phyloP scores from a whole-genome alignment of 352 stramenopile genomes.

The Saprolegnia parasitica region DNA sequence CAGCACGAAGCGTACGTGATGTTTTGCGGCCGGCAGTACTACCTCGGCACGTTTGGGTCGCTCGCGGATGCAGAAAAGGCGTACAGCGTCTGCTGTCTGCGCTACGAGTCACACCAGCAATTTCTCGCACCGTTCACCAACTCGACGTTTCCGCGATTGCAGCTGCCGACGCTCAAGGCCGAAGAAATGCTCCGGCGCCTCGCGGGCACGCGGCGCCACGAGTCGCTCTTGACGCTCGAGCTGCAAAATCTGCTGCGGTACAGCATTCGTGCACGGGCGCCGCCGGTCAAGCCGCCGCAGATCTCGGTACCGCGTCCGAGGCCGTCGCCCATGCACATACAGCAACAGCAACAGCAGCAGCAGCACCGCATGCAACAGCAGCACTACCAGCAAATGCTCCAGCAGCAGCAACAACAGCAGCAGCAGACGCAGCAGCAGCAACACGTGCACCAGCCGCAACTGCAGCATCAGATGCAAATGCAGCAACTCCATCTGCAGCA shows the following conservation, averaged over 20 bases:
- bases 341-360: not conserved
- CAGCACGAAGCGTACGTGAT: slow-evolving; percentile 41
- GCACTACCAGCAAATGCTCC: not conserved
- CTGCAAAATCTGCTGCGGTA: slow-evolving; percentile 17
- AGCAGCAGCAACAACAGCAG: not conserved
- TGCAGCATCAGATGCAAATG: slow-evolving; percentile 1
- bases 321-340: not conserved
- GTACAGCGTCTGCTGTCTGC: slow-evolving; percentile 31
- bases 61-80: slow-evolving; percentile 45
- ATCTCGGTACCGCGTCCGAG: not conserved
- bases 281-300: not conserved
- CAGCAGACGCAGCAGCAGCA: not conserved
- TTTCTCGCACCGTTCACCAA: slow-evolving; percentile 31
- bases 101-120: slow-evolving; percentile 30
- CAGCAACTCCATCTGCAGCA: not conserved
- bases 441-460: not conserved
- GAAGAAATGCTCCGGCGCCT: slow-evolving; percentile 32
- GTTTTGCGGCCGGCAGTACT: slow-evolving; percentile 48
- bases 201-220: slow-evolving; percentile 30
- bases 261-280: slow-evolving; percentile 4
- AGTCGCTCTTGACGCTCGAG: slow-evolving; percentile 23
- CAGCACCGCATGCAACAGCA: not conserved
- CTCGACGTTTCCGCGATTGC: slow-evolving; percentile 20
- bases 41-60: slow-evolving; percentile 45
- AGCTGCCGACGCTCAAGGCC: slow-evolving; percentile 34